phyloP scores from a whole-genome alignment of 106 monocot genomes.

The Dendrobium huoshanense region DNA sequence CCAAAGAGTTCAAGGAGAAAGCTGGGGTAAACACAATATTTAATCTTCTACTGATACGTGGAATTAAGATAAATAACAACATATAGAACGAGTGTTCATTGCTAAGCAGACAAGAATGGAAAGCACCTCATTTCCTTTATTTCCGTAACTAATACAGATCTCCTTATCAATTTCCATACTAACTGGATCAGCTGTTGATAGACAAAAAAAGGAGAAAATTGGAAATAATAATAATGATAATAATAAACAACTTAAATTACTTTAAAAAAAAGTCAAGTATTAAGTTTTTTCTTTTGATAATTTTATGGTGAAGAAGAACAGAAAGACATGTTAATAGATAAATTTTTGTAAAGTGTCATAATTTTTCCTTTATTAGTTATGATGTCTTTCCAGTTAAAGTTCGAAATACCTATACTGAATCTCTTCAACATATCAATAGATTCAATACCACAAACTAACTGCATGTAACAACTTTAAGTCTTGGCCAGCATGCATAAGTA shows the following conservation, averaged over 20 bases:
- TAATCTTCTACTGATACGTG: not conserved
- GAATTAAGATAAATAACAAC: not conserved
- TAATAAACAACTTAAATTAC: not conserved
- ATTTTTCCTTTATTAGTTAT: not conserved
- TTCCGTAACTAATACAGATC: conserved; percentile 87
- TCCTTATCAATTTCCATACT: conserved; percentile 44
- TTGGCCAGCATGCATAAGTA: not conserved
- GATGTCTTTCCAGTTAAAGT: not conserved
- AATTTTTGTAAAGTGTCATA: not conserved
- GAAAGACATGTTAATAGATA: not conserved
- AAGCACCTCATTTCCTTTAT: conserved; percentile 97
- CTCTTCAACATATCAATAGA: not conserved
- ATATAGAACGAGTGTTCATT: not conserved
- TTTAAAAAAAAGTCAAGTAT: not conserved
- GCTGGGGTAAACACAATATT: not conserved
- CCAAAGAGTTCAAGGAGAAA: not conserved
- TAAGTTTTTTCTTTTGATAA: not conserved
- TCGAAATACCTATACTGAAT: not conserved
- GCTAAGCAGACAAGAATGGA: not conserved
- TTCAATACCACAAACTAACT: not conserved
- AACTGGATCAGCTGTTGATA: conserved; percentile 37
- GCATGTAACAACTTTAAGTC: not conserved
- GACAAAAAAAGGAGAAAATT: not conserved
- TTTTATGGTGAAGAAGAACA: not conserved
- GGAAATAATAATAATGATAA: not conserved